Base-by-base conservation (phyloP, 1,284 basidiomycete genomes). In the Cryptococcus sp. region DNA sequence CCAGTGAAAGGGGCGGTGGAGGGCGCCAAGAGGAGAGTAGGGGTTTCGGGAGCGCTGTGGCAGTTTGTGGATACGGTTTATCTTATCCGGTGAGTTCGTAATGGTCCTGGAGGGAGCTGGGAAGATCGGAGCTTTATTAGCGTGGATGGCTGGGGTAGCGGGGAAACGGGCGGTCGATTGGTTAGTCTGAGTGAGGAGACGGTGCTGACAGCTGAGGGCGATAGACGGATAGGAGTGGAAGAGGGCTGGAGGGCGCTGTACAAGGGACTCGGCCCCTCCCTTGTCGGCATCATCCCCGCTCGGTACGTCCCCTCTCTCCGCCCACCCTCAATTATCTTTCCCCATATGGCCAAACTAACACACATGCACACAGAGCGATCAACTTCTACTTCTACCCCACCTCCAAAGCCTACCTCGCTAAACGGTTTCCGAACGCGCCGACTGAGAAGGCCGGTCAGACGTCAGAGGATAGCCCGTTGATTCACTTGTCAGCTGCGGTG, bases 381-480 rank as follows among this genome's bases (percentile, higher is more conserved):
- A 94, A 97, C 78, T 99, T 98, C 78, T 98, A 89, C 81, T 89
- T 91, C 15, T 99, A 99, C 68, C 96, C 95, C 20, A 98, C 96
- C 68, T 92, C 93, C 49, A 99, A 99, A 77, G 87, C 87, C 44
- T 78, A 95, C 59, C 88, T 96, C 50, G 91, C 94, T 12, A 82
- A 88, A 50, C 74, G 81, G 18, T 91, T 97, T 78, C 76, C 76
- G 1, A 70, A 71, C 58, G 70, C 72, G 15, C 70, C 69, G 16
- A 64, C 63, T 11, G 70, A 67, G 38, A 91, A 94, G 70, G 68
- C 85, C 11, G 72, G 68, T 0, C 72, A 72, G 56, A 71, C 72
- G 23, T 89, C 93, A 1, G 77, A 84, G 59, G 92, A 97, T 76
- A 92, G 90, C 71, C 82, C 88, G 0, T 82, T 84, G 59, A 85